Evolutionary conservation across 441 rosid genomes (phyloP).

Genomic region (Gossypium aridum): DNA sequence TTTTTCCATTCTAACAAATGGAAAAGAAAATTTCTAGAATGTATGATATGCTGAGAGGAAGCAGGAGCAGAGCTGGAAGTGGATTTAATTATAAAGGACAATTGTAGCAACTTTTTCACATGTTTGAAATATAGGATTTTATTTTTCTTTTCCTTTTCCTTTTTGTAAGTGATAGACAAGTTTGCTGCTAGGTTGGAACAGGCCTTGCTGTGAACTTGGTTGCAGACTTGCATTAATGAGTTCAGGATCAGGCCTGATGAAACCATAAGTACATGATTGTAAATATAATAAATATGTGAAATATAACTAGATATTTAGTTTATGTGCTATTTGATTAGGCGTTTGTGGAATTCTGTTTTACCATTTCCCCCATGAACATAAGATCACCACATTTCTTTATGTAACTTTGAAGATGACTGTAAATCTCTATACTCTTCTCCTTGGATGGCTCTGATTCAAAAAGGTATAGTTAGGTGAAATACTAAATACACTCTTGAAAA

Average conservation of each 20-base stretch:
- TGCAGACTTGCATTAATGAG: conserved; percentile 1
- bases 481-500: too few species aligned
- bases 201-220: neutral
- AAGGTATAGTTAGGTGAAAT: too few species aligned
- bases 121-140: neutral
- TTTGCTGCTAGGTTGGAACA: neutral
- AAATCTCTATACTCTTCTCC: neutral
- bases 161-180: neutral
- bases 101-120: neutral
- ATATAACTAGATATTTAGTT: neutral
- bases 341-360: neutral
- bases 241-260: neutral
- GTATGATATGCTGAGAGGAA: neutral
- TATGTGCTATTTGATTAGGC: neutral
- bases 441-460: too few species aligned
- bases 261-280: neutral
- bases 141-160: neutral
- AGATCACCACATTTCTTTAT: neutral
- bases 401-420: neutral
- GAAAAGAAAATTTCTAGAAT: neutral
- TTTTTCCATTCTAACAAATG: too few species aligned
- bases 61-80: neutral
- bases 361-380: neutral
- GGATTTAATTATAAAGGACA: neutral
- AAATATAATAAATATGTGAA: neutral